These are phyloP conservation scores for Cucumis hystrix DNA, from an alignment of 306 rosid species.

Conservation along the genomic window DNA sequence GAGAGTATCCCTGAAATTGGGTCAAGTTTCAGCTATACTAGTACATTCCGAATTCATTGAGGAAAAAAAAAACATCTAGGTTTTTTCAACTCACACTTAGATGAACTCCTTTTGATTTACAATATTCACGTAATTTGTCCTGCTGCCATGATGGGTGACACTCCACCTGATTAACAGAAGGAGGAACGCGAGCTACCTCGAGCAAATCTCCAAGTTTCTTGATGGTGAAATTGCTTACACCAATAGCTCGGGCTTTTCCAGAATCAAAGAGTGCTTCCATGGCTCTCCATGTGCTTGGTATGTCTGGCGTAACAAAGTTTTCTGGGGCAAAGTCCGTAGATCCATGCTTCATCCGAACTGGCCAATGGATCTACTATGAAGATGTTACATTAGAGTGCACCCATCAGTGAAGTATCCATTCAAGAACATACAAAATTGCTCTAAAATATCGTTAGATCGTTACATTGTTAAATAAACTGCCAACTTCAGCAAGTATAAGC, in stretches of 20 bases:
- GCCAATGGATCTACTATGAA: slow-evolving; percentile 53
- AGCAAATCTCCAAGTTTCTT: slow-evolving; percentile 47
- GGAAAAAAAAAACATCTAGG: neutral
- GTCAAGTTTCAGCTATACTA: neutral
- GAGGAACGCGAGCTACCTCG: slow-evolving; percentile 36
- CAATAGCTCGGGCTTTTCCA: slow-evolving; percentile 56
- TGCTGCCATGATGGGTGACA: slow-evolving; percentile 66
- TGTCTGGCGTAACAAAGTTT: slow-evolving; percentile 21
- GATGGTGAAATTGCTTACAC: slow-evolving; percentile 55
- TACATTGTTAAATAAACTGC: neutral
- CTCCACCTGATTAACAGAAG: slow-evolving; percentile 61
- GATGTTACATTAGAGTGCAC: too few species aligned
- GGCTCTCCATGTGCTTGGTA: slow-evolving; percentile 54
- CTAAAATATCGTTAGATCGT: neutral
- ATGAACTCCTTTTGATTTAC: slow-evolving; percentile 55
- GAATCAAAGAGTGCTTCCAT: slow-evolving; percentile 53
- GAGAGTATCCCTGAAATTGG: slow-evolving; percentile 45
- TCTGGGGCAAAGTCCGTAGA: slow-evolving; percentile 27
- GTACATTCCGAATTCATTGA: neutral
- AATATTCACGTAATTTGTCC: slow-evolving; percentile 27
- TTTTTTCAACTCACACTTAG: slow-evolving; percentile 31
- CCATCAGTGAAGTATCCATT: neutral
- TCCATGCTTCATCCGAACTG: slow-evolving; percentile 40
- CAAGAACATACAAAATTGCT: neutral
- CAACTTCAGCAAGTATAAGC: neutral